These are phyloP conservation scores for Pezizomycotina sp. DNA, from an alignment of 2,329 filamentous ascomycete genomes.

Conservation along the genomic window DNA sequence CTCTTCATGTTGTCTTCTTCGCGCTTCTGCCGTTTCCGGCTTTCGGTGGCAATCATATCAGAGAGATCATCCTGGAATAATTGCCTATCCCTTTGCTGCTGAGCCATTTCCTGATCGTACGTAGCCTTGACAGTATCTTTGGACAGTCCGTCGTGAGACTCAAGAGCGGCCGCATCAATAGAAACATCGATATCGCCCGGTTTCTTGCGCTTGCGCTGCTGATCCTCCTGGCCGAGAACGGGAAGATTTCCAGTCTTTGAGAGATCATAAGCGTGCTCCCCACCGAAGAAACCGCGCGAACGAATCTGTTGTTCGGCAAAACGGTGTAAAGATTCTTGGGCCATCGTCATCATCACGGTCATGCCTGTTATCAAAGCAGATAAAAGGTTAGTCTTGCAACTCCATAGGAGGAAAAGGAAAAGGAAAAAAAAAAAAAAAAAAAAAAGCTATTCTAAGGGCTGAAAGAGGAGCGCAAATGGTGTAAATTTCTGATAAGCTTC, in stretches of 20 bases:
- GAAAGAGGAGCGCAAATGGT: no score
- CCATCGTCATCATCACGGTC: conserved; percentile 28
- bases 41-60: conserved; percentile 91
- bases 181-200: conserved; percentile 88
- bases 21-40: conserved; percentile 72
- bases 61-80: conserved; percentile 77
- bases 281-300: conserved; percentile 87
- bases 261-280: conserved; percentile 83
- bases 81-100: conserved; percentile 45
- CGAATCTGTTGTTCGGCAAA: conserved; percentile 75
- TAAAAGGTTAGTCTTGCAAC: no score
- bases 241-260: conserved; percentile 45
- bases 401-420: no score
- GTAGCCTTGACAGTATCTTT: conserved; percentile 67
- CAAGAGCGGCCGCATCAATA: conserved; percentile 68
- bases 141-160: conserved; percentile 56
- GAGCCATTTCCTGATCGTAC: conserved; percentile 56
- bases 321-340: conserved; percentile 76
- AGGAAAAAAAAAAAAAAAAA: no score
- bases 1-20: conserved; percentile 63
- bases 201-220: conserved; percentile 67
- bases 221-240: conserved; percentile 63
- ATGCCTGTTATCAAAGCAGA: no score
- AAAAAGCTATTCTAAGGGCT: no score
- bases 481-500: conserved; percentile 58